Evolutionary conservation across 176 grass and related monocot genomes (phyloP), one percentile per base, ranked within the genome.

Genomic region (Cocos nucifera): DNA sequence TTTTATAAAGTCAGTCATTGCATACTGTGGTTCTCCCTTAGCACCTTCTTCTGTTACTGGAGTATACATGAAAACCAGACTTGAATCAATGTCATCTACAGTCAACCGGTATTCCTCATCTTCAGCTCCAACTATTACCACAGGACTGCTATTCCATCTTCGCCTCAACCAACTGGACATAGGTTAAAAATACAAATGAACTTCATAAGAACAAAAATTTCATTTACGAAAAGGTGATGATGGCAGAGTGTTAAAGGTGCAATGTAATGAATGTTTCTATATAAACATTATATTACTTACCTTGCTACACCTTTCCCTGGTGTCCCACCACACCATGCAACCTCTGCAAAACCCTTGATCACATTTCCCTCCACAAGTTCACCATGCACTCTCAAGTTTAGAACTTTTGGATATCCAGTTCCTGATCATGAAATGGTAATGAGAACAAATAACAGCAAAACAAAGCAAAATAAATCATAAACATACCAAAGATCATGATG

Each of bases 321-420:
- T 19, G 73, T 74, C 23, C 84, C 87, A 83, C 93, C 93, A 69
- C 93, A 98, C 87, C 87, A 98, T 28, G 93, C 93, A 89, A 92
- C 80, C 71, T 92, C 74, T 73, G 87, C 75, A 73, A 72, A 75
- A 85, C 87, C 93, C 67, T 63, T 78, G 61, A 98, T 61, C 49
- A 81, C 23, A 69, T 86, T 98, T 85, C 93, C 93, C 82, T 98
- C 93, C 59, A 86, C 81, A 77, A 89, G 71, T 61, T 98, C 87
- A 70, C 93, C 93, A 62, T 61, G 78, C 51, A 98, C 76, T 55
- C 57, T 70, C 71, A 92, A 39, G 73, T 79, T 82, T 35, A 98
- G 67, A 54, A 98, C 76, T 84, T 98, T 98, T 65, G 93, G 93
- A 73, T 70, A 88, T 77, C 93, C 84, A 83, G 93, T 92, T 53